Evolutionary conservation across 345 rosid genomes (phyloP).

Genomic region (Barbarea vulgaris): DNA sequence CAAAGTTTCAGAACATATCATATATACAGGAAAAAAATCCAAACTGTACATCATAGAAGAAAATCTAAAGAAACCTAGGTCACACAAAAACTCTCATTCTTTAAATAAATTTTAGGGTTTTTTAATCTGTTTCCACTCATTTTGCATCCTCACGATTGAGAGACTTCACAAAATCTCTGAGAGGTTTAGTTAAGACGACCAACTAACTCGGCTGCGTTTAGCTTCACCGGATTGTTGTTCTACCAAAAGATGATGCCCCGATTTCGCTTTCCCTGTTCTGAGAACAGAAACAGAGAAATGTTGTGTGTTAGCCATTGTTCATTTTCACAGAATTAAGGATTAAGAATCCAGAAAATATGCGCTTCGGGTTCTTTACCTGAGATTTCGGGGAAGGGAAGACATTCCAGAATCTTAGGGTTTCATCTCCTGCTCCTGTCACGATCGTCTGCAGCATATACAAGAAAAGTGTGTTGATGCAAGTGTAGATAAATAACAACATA

Average conservation of each 20-base stretch:
- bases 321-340: neutral
- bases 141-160: conserved; percentile 1
- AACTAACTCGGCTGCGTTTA: conserved; percentile 7
- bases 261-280: conserved; percentile 80
- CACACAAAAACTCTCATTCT: neutral
- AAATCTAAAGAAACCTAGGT: neutral
- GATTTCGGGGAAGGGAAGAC: conserved; percentile 97
- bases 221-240: conserved; percentile 73
- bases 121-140: neutral
- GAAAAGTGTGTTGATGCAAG: conserved; percentile 13
- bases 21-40: conserved; percentile 5
- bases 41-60: conserved; percentile 1
- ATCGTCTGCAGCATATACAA: conserved; percentile 62
- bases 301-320: neutral
- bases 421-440: conserved; percentile 99
- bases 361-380: conserved; percentile 54
- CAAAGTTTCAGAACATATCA: neutral
- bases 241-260: conserved; percentile 77
- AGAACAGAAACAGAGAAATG: conserved; percentile 16
- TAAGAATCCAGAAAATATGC: neutral
- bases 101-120: neutral
- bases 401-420: conserved; percentile 95
- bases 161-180: conserved; percentile 3
- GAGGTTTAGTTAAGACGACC: conserved; percentile 19
- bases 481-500: neutral